Conservation (phyloP, 2,329 filamentous ascomycete genomes). For the Didymella sp. region DNA sequence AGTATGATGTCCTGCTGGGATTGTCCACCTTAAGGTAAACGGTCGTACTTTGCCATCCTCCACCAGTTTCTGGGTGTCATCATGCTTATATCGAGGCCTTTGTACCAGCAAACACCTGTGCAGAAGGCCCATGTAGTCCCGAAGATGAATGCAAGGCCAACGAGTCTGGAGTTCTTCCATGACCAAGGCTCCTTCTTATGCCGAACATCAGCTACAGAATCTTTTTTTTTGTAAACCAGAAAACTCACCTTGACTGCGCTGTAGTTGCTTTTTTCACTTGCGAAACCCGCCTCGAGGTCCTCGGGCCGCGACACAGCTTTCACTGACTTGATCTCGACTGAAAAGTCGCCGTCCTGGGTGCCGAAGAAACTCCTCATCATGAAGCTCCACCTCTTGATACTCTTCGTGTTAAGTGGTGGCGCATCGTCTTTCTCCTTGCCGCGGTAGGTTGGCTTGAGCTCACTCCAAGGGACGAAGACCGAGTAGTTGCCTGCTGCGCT, state of each 20-base stretch:
- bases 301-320: slow-evolving; percentile 51
- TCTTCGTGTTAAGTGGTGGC: slow-evolving; percentile 63
- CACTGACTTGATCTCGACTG: slow-evolving; percentile 63
- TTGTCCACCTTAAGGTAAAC: background rate
- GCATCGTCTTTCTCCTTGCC: slow-evolving; percentile 70
- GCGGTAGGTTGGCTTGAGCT: slow-evolving; percentile 75
- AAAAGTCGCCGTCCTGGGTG: slow-evolving; percentile 72
- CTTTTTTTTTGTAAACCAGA: background rate
- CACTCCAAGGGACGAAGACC: slow-evolving; percentile 67
- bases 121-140: slow-evolving; percentile 31
- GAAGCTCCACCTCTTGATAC: slow-evolving; percentile 72
- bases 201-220: background rate
- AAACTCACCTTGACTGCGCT: background rate
- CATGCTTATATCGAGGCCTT: slow-evolving; percentile 31
- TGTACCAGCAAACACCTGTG: slow-evolving; percentile 34
- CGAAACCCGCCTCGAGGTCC: slow-evolving; percentile 38
- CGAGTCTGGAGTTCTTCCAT: slow-evolving; percentile 37
- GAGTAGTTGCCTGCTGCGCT: slow-evolving; percentile 25
- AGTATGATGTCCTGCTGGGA: background rate
- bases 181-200: slow-evolving; percentile 32
- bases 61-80: slow-evolving; percentile 34
- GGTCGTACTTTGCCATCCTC: slow-evolving; percentile 17
- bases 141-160: slow-evolving; percentile 34
- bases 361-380: slow-evolving; percentile 89
- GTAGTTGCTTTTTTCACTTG: slow-evolving; percentile 15